phyloP scores from a whole-genome alignment of 2,329 filamentous ascomycete genomes.

The Mycosphaerelloides madeirae region DNA sequence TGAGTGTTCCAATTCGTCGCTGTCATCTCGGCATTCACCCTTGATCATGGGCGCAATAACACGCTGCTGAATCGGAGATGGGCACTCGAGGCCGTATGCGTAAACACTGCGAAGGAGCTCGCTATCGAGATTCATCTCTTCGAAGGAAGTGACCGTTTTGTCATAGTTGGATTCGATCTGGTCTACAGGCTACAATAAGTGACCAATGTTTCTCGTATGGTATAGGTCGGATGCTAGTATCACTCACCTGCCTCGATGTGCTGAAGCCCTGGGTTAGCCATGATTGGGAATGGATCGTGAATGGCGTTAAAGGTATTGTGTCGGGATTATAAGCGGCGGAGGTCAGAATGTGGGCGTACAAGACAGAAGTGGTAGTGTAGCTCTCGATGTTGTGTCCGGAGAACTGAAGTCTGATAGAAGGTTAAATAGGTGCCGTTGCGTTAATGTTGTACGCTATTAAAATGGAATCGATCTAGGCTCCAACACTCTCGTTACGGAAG shows the following conservation, averaged over 20 bases:
- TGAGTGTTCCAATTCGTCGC: neutral
- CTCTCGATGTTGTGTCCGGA: no score
- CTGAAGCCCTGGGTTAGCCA: neutral
- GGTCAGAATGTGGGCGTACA: neutral
- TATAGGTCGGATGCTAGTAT: neutral
- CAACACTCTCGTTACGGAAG: no score
- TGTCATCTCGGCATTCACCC: neutral
- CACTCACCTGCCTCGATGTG: neutral
- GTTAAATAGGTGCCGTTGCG: no score
- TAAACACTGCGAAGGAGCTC: constrained; percentile 2
- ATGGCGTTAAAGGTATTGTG: neutral
- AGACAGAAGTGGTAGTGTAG: no score
- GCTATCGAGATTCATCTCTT: constrained; percentile 1
- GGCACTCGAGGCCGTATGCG: constrained; percentile 1
- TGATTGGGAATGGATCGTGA: neutral
- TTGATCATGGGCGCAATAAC: constrained; percentile 1
- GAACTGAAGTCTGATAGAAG: no score
- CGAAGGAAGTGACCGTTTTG: neutral
- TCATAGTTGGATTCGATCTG: constrained; percentile 1
- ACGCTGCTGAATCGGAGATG: constrained; percentile 1
- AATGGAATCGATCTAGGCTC: no score
- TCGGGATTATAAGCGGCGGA: neutral
- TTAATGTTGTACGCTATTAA: no score
- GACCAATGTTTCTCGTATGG: neutral
- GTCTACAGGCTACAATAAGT: neutral